Evolutionary conservation across 495 filamentous ascomycete genomes (phyloP).

Genomic region (Hypoxylon fuscum): DNA sequence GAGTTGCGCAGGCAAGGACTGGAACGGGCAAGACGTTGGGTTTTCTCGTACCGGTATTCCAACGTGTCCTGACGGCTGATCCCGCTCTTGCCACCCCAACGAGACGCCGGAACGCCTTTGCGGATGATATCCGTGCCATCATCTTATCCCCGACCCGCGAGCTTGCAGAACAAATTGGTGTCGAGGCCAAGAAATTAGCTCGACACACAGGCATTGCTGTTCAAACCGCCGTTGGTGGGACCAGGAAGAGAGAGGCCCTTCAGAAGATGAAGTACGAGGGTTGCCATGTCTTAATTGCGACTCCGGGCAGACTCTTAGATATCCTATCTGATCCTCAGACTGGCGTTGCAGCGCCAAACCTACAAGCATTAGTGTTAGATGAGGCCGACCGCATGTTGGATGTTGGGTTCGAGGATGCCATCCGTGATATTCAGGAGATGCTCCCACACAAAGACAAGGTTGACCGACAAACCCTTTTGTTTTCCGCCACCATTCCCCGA

Average conservation of each 20-base stretch:
- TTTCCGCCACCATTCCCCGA: constrained; percentile 88
- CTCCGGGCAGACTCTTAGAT: constrained; percentile 88
- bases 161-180: constrained; percentile 92
- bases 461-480: constrained; percentile 88
- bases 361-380: constrained; percentile 87
- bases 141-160: constrained; percentile 95
- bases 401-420: constrained; percentile 83
- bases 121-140: constrained; percentile 82
- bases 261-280: constrained; percentile 71
- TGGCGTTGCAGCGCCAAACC: constrained; percentile 73
- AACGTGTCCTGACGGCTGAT: constrained; percentile 71
- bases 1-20: constrained; percentile 87
- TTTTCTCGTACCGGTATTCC: constrained; percentile 79
- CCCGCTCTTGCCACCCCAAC: constrained; percentile 55
- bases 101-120: constrained; percentile 42
- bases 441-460: constrained; percentile 68
- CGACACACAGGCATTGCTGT: constrained; percentile 73
- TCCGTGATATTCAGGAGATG: constrained; percentile 70
- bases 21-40: constrained; percentile 90
- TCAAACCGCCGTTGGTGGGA: constrained; percentile 90
- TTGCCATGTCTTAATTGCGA: constrained; percentile 90
- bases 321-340: constrained; percentile 74
- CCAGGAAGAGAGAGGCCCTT: constrained; percentile 72
- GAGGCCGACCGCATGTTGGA: constrained; percentile 95
- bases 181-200: constrained; percentile 78